phyloP scores from a whole-genome alignment of 208 protist species.

The Entamoeba dispar region DNA sequence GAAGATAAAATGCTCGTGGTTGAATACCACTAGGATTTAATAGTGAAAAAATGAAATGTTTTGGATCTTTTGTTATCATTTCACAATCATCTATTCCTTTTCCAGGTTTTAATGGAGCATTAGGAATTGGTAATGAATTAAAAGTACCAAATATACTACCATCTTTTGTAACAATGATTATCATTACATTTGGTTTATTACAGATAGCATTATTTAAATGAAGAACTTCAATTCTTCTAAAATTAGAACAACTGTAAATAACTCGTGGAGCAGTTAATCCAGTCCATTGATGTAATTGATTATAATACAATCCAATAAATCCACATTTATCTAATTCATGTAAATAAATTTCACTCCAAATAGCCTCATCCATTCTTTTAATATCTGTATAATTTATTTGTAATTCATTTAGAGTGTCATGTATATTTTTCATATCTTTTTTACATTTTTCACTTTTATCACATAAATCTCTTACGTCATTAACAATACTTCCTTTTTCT shows the following conservation, averaged over 20 bases:
- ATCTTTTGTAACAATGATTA: neutral
- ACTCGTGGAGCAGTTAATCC: neutral
- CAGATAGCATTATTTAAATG: neutral
- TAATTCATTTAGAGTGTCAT: neutral
- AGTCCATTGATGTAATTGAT: neutral
- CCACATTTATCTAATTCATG: neutral
- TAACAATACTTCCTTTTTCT: neutral
- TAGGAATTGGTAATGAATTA: neutral
- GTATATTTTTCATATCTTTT: neutral
- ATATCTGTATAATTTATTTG: neutral
- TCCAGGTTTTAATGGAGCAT: neutral
- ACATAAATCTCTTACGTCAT: neutral
- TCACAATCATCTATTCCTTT: neutral
- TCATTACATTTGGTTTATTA: neutral
- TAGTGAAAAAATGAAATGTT: neutral
- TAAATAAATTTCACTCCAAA: neutral
- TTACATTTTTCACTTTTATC: neutral
- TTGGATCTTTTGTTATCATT: neutral
- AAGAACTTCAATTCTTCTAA: neutral
- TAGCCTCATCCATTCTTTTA: neutral
- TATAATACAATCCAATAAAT: neutral
- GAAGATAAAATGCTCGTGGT: neutral
- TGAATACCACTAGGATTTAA: neutral
- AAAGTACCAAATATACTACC: neutral
- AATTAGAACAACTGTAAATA: neutral